These are phyloP conservation scores for Suillus subluteus DNA, from an alignment of 768 basidiomycete species.

Conservation along the genomic window DNA sequence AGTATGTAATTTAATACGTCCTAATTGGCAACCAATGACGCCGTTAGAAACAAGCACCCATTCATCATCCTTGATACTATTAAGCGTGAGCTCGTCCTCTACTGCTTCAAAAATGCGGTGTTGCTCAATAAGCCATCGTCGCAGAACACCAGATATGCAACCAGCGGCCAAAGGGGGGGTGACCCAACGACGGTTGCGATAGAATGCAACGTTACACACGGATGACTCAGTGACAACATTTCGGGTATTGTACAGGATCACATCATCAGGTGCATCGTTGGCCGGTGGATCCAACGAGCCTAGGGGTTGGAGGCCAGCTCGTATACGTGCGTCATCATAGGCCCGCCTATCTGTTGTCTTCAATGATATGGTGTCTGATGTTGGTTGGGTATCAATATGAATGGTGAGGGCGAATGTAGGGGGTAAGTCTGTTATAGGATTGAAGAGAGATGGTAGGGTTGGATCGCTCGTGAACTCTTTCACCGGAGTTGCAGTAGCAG, in stretches of 20 bases:
- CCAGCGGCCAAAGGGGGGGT: conserved; percentile 65
- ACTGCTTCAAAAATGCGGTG: conserved; percentile 56
- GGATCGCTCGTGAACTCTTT: conserved; percentile 43
- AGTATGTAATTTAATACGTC: conserved; percentile 28
- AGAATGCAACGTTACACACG: conserved; percentile 74
- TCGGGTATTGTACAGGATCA: conserved; percentile 62
- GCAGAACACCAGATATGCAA: conserved; percentile 72
- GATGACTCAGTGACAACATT: conserved; percentile 64
- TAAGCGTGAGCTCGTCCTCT: conserved; percentile 44
- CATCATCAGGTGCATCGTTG: conserved; percentile 46
- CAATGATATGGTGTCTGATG: conserved; percentile 53
- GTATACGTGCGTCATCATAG: conserved; percentile 67
- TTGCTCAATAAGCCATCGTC: conserved; percentile 70
- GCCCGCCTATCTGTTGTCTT: conserved; percentile 69
- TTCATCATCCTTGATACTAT: conserved; percentile 55
- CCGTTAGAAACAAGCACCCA: conserved; percentile 74
- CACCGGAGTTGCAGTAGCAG: conserved; percentile 37
- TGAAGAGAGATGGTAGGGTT: conserved; percentile 39
- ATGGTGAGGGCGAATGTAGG: conserved; percentile 50
- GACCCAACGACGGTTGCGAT: conserved; percentile 59
- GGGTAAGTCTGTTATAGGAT: conserved; percentile 37
- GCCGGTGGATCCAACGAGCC: conserved; percentile 11
- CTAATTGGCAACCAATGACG: conserved; percentile 69
- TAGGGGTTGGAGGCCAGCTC: conserved; percentile 49
- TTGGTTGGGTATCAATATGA: conserved; percentile 57